These are phyloP conservation scores for Eutypella sp. DNA, from an alignment of 2,329 filamentous ascomycete species.

Conservation along the genomic window DNA sequence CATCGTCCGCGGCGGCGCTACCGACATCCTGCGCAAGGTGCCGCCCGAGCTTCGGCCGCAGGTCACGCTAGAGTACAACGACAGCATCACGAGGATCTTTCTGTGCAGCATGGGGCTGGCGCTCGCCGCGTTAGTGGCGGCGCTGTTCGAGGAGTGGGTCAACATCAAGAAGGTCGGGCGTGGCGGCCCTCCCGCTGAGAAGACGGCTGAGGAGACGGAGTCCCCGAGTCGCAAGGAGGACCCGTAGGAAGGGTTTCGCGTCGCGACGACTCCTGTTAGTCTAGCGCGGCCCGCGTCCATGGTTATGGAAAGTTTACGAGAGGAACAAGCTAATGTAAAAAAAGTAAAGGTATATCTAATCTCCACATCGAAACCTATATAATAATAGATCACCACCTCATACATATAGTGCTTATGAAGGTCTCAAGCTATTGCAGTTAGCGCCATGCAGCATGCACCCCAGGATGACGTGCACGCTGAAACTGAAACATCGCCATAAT, in stretches of 20 bases:
- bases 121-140: slow-evolving; percentile 43
- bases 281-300: too few species aligned
- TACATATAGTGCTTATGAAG: too few species aligned
- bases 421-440: too few species aligned
- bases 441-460: too few species aligned
- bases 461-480: too few species aligned
- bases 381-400: too few species aligned
- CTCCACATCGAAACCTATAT: too few species aligned
- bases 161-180: slow-evolving; percentile 45
- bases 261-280: too few species aligned
- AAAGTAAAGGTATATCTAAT: too few species aligned
- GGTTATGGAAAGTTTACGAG: not conserved
- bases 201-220: not conserved
- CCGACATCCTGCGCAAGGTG: slow-evolving; percentile 47
- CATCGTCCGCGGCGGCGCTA: slow-evolving; percentile 36
- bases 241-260: not conserved
- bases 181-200: slow-evolving; percentile 1
- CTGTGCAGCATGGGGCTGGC: slow-evolving; percentile 50
- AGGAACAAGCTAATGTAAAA: too few species aligned
- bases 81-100: slow-evolving; percentile 48
- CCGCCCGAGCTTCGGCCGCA: slow-evolving; percentile 35
- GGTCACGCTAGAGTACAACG: slow-evolving; percentile 54
- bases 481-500: too few species aligned
- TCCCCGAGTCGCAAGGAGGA: not conserved
- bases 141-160: slow-evolving; percentile 54